Base-by-base conservation (phyloP, 2,329 filamentous ascomycete genomes). In the Verticillium tricorpus region DNA sequence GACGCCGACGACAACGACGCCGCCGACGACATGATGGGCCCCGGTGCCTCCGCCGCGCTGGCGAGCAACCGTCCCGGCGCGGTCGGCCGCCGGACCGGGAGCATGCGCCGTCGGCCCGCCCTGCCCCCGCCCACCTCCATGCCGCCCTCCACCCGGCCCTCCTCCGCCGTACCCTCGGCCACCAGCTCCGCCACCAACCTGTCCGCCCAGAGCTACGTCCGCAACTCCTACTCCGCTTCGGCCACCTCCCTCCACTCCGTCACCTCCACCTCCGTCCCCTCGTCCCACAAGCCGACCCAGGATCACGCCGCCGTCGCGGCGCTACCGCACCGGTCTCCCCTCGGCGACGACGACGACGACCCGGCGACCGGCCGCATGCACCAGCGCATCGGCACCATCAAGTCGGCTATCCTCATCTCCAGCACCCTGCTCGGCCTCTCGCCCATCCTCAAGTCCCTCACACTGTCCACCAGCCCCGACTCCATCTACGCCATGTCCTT, bases 401-500 rank as follows among this genome's bases (percentile, higher is more conserved):
- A 98, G 76, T 97, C 93, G 0, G 93, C 93, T 0, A 81, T 96
- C 40, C 83, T 98, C 58, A 98, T 98, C 69, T 97, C 96, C 77
- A 96, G 90, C 68, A 93, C 93, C 4, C 83, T 99, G 15, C 86
- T 98, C 3, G 95, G 94, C 12, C 84, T 99, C 4, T 96, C 92
- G 52, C 95, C 95, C 0, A 98, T 99, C 66, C 86, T 99, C 64
- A 97, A 97, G 75, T 97, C 93, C 1, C 85, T 99, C n/a, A 99
- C 95, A 0, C 86, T 85, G 58, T 97, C 93, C 5, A 98, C 94
- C 5, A 94, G 92, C 8, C 90, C 87, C 61, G 95, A 99, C 81
- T 95, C 90, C 54, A 99, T 99, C 73, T 99, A 95, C 95, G 92
- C 95, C 62, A 90, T 99, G 80, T 95, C 92, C 58, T 93, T 92